phyloP scores from a whole-genome alignment of 345 rosid genomes.

The Gossypium sturtianum region DNA sequence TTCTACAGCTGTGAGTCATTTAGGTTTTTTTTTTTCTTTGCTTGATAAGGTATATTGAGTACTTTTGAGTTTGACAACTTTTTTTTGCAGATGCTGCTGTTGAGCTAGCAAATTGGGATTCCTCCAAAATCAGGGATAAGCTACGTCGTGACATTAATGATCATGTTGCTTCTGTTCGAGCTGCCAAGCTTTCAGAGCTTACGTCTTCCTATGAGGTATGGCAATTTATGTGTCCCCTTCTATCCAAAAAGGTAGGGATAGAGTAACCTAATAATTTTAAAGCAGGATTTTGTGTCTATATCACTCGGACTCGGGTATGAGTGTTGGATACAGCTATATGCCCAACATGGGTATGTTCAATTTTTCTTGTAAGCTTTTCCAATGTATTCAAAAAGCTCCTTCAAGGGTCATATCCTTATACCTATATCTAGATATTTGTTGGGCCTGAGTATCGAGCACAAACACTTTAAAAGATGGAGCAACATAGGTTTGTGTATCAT shows the following conservation, averaged over 20 bases:
- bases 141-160: conserved; percentile 83
- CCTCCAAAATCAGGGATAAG: conserved; percentile 67
- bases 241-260: background rate
- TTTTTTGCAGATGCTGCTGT: conserved; percentile 61
- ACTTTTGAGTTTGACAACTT: background rate
- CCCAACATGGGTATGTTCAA: no score
- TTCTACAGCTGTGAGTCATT: background rate
- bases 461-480: no score
- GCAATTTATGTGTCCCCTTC: background rate
- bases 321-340: no score
- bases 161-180: conserved; percentile 71
- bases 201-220: conserved; percentile 72
- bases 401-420: no score
- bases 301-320: background rate
- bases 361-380: no score
- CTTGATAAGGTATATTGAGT: conserved; percentile 1
- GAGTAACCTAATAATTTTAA: background rate
- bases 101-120: conserved; percentile 91
- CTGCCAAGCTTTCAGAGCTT: conserved; percentile 76
- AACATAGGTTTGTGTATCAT: background rate
- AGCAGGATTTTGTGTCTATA: background rate
- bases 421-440: no score
- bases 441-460: no score
- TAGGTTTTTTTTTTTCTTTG: background rate
- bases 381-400: no score